Percentiles rank a stretch among this genome's conserved stretches.
Evolutionary conservation across 495 filamentous ascomycete genomes (phyloP).

Genomic region (Penicillium egyptiacum): DNA sequence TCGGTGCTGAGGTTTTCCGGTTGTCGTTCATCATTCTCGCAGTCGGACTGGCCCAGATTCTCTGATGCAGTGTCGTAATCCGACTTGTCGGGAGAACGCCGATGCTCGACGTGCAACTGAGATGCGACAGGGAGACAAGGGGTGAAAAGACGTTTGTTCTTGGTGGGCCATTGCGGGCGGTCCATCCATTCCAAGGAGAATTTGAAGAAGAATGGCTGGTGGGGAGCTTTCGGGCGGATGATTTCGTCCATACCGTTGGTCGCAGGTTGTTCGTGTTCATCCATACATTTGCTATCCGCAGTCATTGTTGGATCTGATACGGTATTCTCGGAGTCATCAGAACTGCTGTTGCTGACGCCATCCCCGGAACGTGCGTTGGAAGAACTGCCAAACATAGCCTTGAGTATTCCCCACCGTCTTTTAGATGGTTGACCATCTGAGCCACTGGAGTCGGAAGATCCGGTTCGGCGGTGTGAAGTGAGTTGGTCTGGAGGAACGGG

Average conservation of each 20-base stretch:
- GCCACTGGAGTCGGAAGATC: slow-evolving; percentile 34
- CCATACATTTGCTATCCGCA: slow-evolving; percentile 31
- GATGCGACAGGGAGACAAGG: slow-evolving; percentile 77
- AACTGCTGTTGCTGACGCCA: slow-evolving; percentile 35
- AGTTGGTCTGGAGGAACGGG: slow-evolving; percentile 41
- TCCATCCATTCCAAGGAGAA: slow-evolving; percentile 78
- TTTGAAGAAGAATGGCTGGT: slow-evolving; percentile 69
- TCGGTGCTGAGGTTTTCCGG: slow-evolving; percentile 3
- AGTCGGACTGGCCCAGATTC: slow-evolving; percentile 18
- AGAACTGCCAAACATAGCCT: slow-evolving; percentile 59
- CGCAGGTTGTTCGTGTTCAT: slow-evolving; percentile 28
- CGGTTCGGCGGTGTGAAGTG: slow-evolving; percentile 39
- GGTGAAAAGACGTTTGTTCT: slow-evolving; percentile 63
- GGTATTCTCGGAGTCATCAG: slow-evolving; percentile 41
- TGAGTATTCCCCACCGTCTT: slow-evolving; percentile 68
- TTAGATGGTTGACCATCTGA: slow-evolving; percentile 43
- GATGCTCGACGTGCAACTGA: slow-evolving; percentile 44
- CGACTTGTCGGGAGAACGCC: slow-evolving; percentile 28
- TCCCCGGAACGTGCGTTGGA: slow-evolving; percentile 31
- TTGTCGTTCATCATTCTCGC: slow-evolving; percentile 18
- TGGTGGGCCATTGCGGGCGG: slow-evolving; percentile 49
- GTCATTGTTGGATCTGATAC: slow-evolving; percentile 28
- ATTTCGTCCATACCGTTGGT: slow-evolving; percentile 30
- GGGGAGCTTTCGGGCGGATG: slow-evolving; percentile 40
- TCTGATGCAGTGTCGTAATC: slow-evolving; percentile 35